Base-by-base conservation (phyloP, 441 rosid genomes). In the Pelargonium myrrhifolium region DNA sequence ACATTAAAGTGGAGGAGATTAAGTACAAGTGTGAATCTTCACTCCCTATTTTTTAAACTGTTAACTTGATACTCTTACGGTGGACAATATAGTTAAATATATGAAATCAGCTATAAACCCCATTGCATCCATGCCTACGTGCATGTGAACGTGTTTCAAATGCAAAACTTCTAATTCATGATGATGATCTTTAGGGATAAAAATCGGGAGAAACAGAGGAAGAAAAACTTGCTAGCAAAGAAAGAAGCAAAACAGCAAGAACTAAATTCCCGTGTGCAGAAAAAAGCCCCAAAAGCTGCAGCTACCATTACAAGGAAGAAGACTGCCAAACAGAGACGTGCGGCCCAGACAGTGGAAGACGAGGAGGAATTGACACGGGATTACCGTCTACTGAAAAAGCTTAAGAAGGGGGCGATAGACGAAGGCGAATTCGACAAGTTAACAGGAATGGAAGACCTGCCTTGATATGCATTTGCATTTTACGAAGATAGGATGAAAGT, bases 291-390 rank as follows among this genome's bases (percentile, higher is more conserved):
- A 24, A 71, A 68, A 65, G 62, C 77, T n/a, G 77, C 72, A 12
- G 47, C 80, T 61, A 62, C 78, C 42, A 73, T 64, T 12, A 65
- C 66, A 66, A 87, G 82, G 81, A 93, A 90, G 86, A 80, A 85
- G 77, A 93, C 98, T 0, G 97, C 94, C 40, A 93, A 84, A 65
- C 98, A 91, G 72, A 86, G 98, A 71, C 95, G 87, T 45, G 85
- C 93, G 4, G 75, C 78, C 68, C 98, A 91, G 80, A 81, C 88
- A 47, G 60, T 80, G 7, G 96, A 93, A 76, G 95, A 93, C 59
- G 93, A 84, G 10, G 91, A 91, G 18, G 95, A 86, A 74, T 67
- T 91, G 83, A 75, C 86, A 55, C 72, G 85, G 61, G 92, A 91
- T 9, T 93, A 91, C 66, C 86, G 87, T 9, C 83, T 89, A 28